Conservation (phyloP, 352 stramenopile species). For the Phytopythium kandeliae region DNA sequence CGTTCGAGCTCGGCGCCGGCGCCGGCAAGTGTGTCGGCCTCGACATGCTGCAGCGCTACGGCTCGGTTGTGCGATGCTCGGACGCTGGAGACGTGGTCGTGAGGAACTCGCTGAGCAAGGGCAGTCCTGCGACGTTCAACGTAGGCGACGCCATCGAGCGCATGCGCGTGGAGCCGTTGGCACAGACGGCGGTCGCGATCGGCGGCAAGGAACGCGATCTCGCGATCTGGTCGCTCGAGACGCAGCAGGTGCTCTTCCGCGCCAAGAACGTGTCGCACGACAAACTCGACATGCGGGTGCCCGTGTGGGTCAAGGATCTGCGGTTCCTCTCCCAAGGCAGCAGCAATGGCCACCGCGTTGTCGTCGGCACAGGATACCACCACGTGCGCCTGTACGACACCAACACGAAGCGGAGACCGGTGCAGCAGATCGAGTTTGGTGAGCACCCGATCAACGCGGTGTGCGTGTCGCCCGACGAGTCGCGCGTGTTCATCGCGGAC, state of each 20-base stretch:
- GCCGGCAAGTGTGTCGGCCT: constrained; percentile 41
- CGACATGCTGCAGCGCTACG: constrained; percentile 48
- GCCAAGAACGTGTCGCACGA: constrained; percentile 87
- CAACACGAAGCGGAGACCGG: constrained; percentile 74
- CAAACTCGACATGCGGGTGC: constrained; percentile 84
- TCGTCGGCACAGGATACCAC: constrained; percentile 73
- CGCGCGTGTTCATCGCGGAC: constrained; percentile 82
- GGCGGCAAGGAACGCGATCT: constrained; percentile 83
- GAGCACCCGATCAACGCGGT: constrained; percentile 72
- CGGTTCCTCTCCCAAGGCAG: constrained; percentile 48
- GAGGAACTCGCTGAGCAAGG: constrained; percentile 35
- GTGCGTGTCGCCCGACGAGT: constrained; percentile 69
- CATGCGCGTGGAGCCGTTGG: constrained; percentile 43
- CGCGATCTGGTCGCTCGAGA: constrained; percentile 80
- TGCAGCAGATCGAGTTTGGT: constrained; percentile 66
- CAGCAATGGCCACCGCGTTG: constrained; percentile 64
- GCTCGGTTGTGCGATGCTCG: constrained; percentile 67
- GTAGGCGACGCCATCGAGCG: constrained; percentile 40
- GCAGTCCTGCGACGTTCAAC: constrained; percentile 45
- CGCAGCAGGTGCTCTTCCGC: constrained; percentile 64
- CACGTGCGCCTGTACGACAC: constrained; percentile 87
- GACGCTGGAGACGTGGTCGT: constrained; percentile 47
- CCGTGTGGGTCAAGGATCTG: constrained; percentile 87
- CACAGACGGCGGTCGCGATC: constrained; percentile 56
- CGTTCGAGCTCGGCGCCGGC: constrained; percentile 15